Base-by-base conservation (phyloP, 2,329 filamentous ascomycete genomes). In the Ophiostoma novo-ulmi region DNA sequence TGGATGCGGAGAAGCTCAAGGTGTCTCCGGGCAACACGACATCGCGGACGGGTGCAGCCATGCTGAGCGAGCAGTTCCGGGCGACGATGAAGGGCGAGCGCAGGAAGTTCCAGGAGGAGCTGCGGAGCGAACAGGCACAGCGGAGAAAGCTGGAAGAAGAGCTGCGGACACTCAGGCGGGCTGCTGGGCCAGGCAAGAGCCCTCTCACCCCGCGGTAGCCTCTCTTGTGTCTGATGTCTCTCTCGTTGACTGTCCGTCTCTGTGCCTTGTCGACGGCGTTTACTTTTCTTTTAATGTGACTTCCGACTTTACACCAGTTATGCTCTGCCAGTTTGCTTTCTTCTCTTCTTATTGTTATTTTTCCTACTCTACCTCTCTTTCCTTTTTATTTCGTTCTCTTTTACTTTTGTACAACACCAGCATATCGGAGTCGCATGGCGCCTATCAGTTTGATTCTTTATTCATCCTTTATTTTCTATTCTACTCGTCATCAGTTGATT, bases 31-130 rank as follows among this genome's bases (percentile, higher is more conserved):
- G 78, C 77, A 78, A 77, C 20, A 78, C 77, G 20, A 76, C 77
- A 2, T 74, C 77, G 3, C 79, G 82, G 6, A 79, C 80, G 0
- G 84, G 84, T 1, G 84, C 84, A 17, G 80, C 80, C 10, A 81
- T 85, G 81, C 79, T 86, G 73, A 86, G 84, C 76, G 84, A 86
- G 78, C 84, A 86, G 77, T 86, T 86, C 78, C 78, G 84, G 67
- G 79, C 81, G 8, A 85, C 83, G 31, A 85, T 86, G 84, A 82
- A 84, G 74, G 84, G 85, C 76, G 84, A 86, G 79, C 81, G 84
- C 74, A 85, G 82, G 80, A 85, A 82, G 78, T 86, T 85, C 79
- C 84, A 86, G 73, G 84, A 86, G 73, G 85, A 85, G 71, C 76
- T 86, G 58, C 81, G 79, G 79, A 14, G 84, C 79, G 84, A 86